Conservation (phyloP, 805 yeast species). For the Saccharomycopsis schoenii region DNA sequence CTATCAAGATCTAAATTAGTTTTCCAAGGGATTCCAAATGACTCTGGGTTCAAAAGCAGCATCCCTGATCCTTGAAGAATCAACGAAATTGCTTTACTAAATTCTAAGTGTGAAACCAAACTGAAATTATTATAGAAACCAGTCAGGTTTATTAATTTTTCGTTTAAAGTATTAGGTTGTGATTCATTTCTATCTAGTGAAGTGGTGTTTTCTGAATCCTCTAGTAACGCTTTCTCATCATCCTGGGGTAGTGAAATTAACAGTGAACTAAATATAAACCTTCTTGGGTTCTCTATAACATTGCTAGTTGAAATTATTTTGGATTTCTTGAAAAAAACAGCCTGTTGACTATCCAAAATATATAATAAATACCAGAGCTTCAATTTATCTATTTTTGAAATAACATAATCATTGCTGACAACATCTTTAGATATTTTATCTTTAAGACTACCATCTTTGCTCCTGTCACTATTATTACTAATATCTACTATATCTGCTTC, state of each 20-base stretch:
- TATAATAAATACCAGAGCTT: slow-evolving; percentile 60
- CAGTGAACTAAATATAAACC: slow-evolving; percentile 13
- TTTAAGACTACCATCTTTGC: background rate
- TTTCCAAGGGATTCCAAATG: slow-evolving; percentile 60
- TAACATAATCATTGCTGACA: background rate
- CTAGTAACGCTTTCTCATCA: slow-evolving; percentile 19
- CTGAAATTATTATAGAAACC: slow-evolving; percentile 38
- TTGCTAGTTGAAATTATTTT: background rate
- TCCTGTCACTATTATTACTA: slow-evolving; percentile 15
- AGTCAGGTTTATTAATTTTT: slow-evolving; percentile 18
- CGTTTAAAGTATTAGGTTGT: slow-evolving; percentile 15
- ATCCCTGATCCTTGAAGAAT: slow-evolving; percentile 51
- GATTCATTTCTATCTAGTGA: background rate
- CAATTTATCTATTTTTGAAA: slow-evolving; percentile 35
- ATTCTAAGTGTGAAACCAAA: slow-evolving; percentile 60
- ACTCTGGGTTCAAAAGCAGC: slow-evolving; percentile 48
- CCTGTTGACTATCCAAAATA: slow-evolving; percentile 60
- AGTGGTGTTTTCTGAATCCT: background rate
- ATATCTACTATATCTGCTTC: slow-evolving; percentile 13
- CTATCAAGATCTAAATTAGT: slow-evolving; percentile 57
- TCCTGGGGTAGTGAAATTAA: slow-evolving; percentile 16
- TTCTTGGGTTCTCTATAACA: background rate
- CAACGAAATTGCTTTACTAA: slow-evolving; percentile 51
- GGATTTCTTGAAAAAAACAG: slow-evolving; percentile 45
- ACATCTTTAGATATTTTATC: background rate